A percentile compares a stretch with the other conserved stretches of the same genome.
Evolutionary conservation across 192 early-diverging fungal species (phyloP).

Genomic region (Backusella tuberculispora): DNA sequence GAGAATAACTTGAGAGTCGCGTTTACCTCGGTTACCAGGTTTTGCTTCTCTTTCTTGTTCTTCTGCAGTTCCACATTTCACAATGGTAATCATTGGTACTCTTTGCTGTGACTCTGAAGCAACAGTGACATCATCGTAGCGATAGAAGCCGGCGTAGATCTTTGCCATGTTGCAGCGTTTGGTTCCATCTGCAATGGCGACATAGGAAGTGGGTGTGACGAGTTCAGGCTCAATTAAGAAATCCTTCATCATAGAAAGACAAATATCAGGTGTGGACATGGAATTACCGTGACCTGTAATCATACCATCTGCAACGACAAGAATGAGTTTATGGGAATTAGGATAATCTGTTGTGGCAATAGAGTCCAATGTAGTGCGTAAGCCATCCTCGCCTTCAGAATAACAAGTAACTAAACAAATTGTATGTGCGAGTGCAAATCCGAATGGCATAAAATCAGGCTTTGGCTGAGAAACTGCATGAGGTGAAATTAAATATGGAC

Average conservation of each 20-base stretch:
- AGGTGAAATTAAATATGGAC: constrained; percentile 43
- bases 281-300: constrained; percentile 79
- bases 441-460: constrained; percentile 53
- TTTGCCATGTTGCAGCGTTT: constrained; percentile 94
- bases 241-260: constrained; percentile 79
- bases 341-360: constrained; percentile 78
- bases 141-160: constrained; percentile 91
- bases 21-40: constrained; percentile 92
- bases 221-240: constrained; percentile 59
- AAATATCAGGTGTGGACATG: constrained; percentile 79
- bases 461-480: constrained; percentile 45
- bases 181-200: constrained; percentile 91
- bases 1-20: constrained; percentile 94
- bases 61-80: constrained; percentile 58
- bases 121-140: constrained; percentile 64
- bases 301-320: constrained; percentile 80
- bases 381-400: constrained; percentile 73
- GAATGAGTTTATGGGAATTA: constrained; percentile 77
- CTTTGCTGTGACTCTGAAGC: constrained; percentile 54
- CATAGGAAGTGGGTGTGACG: constrained; percentile 77
- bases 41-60: constrained; percentile 60
- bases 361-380: constrained; percentile 79
- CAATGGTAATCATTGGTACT: constrained; percentile 73
- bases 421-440: constrained; percentile 61
- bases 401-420: constrained; percentile 79